Percentiles rank a stretch among this genome's conserved stretches.
Conservation (phyloP, 352 stramenopile genomes). For the Pythium monospermum region DNA sequence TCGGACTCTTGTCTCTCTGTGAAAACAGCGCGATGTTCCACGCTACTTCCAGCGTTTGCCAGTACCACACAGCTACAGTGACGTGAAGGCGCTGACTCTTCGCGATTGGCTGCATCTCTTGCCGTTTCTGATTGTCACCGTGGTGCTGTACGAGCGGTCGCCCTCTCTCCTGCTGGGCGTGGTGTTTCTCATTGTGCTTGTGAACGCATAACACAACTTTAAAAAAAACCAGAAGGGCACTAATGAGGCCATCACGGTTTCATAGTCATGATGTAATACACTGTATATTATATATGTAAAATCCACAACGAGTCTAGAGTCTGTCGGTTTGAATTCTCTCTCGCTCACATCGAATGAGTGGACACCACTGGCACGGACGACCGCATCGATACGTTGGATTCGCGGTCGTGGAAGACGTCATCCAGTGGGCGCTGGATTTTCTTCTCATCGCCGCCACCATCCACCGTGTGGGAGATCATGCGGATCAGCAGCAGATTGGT, state of each 20-base stretch:
- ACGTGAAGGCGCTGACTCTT: conserved; percentile 9
- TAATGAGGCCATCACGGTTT: too few species aligned
- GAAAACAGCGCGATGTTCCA: conserved; percentile 16
- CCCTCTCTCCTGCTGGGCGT: conserved; percentile 12
- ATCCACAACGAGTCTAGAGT: too few species aligned
- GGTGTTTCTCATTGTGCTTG: conserved; percentile 17
- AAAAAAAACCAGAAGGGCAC: neutral
- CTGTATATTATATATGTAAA: too few species aligned
- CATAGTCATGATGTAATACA: too few species aligned
- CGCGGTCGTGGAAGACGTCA: neutral
- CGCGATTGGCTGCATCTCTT: conserved; percentile 17
- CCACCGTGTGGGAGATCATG: conserved; percentile 32
- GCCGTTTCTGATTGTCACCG: conserved; percentile 17
- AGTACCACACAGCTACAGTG: conserved; percentile 8
- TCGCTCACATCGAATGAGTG: neutral
- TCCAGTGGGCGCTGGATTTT: conserved; percentile 10
- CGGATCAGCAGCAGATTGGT: conserved; percentile 60
- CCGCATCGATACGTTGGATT: neutral
- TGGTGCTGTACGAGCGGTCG: conserved; percentile 10
- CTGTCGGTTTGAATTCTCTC: too few species aligned
- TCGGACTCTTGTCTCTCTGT: conserved; percentile 1
- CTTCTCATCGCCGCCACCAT: conserved; percentile 7
- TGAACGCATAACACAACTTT: conserved; percentile 12
- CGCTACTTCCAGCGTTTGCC: conserved; percentile 20
- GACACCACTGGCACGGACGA: neutral